phyloP scores from a whole-genome alignment of 2,329 filamentous ascomycete species.

The Diaporthe australafricana region DNA sequence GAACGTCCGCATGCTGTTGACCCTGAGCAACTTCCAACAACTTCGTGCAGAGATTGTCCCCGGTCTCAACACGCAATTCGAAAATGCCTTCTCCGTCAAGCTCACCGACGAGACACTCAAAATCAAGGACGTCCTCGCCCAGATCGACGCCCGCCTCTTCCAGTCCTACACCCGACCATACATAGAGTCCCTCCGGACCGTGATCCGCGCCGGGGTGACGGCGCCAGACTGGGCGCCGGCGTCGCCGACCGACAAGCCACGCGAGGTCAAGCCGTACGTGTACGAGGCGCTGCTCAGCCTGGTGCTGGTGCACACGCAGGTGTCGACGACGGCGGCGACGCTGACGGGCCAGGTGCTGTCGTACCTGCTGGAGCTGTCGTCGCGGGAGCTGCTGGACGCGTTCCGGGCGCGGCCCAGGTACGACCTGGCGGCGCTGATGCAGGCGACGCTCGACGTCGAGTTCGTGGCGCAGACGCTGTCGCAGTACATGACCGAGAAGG shows the following conservation, averaged over 20 bases:
- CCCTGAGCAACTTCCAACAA: conserved; percentile 89
- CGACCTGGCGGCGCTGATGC: conserved; percentile 86
- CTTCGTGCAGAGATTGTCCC: conserved; percentile 87
- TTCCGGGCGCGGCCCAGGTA: conserved; percentile 79
- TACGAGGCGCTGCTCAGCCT: conserved; percentile 87
- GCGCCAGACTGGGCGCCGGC: conserved; percentile 77
- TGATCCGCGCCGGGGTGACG: conserved; percentile 79
- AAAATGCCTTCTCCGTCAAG: conserved; percentile 93
- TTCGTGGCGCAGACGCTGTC: conserved; percentile 94
- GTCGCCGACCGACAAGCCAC: conserved; percentile 65
- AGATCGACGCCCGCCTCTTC: conserved; percentile 93
- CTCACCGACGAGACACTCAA: conserved; percentile 93
- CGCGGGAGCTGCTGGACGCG: conserved; percentile 81
- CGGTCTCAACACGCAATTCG: conserved; percentile 90
- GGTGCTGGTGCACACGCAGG: conserved; percentile 92
- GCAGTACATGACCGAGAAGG: conserved; percentile 87
- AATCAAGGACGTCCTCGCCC: conserved; percentile 87
- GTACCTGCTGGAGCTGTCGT: conserved; percentile 86
- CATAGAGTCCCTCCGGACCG: conserved; percentile 73
- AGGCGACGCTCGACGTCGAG: conserved; percentile 96
- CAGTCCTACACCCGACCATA: conserved; percentile 88
- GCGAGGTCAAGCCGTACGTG: conserved; percentile 86
- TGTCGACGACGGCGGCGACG: conserved; percentile 80
- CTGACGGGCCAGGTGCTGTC: conserved; percentile 86
- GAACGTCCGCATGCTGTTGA: conserved; percentile 94